phyloP scores from a whole-genome alignment of 2,329 filamentous ascomycete species.

The Fusarium papillatum region DNA sequence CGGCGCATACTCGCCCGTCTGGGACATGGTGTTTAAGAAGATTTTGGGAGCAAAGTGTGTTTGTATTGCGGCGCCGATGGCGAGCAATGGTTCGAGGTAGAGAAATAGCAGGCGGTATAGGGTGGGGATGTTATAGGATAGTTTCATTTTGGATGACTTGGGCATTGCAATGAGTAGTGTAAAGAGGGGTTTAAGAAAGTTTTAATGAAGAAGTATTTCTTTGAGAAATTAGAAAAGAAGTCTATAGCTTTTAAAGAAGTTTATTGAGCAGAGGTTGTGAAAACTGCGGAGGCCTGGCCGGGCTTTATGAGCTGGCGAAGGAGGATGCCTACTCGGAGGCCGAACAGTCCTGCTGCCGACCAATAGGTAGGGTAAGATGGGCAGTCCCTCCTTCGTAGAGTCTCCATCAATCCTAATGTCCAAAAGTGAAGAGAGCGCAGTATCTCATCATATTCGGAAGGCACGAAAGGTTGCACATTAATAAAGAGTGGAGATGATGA shows the following conservation, averaged over 20 bases:
- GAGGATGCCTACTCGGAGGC: not conserved
- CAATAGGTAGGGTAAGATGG: no score
- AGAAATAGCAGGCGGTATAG: conserved; percentile 28
- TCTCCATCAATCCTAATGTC: not conserved
- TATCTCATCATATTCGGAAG: not conserved
- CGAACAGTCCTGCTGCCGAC: not conserved
- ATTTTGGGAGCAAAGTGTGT: conserved; percentile 15
- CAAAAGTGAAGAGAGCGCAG: not conserved
- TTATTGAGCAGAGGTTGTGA: not conserved
- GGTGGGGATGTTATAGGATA: conserved; percentile 14
- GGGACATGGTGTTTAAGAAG: conserved; percentile 31
- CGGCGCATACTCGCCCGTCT: conserved; percentile 16
- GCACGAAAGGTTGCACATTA: not conserved
- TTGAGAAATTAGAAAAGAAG: not conserved
- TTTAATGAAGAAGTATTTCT: not conserved
- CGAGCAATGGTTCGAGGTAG: conserved; percentile 29
- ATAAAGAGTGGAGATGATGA: not conserved
- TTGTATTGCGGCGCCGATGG: not conserved
- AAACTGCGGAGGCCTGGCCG: not conserved
- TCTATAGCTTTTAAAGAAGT: not conserved
- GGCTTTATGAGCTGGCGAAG: not conserved
- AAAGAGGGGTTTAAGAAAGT: not conserved
- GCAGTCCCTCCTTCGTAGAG: no score
- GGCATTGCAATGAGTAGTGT: not conserved
- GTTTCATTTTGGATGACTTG: conserved; percentile 2